phyloP scores from a whole-genome alignment of 768 basidiomycete genomes.

The Pleurotus giganteus region DNA sequence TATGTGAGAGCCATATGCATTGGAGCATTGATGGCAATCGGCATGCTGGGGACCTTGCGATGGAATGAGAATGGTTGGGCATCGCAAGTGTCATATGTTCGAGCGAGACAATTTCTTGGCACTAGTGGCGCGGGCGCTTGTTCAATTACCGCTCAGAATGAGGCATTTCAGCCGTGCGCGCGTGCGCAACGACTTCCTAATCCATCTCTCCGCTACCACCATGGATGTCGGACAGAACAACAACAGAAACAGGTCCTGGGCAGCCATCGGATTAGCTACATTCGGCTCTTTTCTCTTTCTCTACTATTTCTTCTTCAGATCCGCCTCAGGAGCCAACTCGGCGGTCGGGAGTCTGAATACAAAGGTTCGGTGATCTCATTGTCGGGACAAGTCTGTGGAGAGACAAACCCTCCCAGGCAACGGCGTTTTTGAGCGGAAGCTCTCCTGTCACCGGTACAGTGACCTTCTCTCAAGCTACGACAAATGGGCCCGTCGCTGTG shows the following conservation, averaged over 20 bases:
- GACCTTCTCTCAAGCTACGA: conserved; percentile 56
- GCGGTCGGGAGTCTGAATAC: not conserved
- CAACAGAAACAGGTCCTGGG: not conserved
- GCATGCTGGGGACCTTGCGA: too few species aligned
- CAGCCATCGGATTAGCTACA: not conserved
- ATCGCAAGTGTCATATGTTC: too few species aligned
- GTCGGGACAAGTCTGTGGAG: too few species aligned
- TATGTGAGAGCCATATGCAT: too few species aligned
- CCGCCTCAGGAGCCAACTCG: not conserved
- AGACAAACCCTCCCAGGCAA: not conserved
- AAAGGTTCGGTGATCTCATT: too few species aligned
- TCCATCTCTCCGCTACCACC: not conserved
- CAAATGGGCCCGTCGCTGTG: conserved; percentile 53
- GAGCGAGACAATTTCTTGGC: too few species aligned
- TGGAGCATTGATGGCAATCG: too few species aligned
- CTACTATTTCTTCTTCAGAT: conserved; percentile 1
- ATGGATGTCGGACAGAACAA: not conserved
- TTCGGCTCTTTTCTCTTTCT: not conserved
- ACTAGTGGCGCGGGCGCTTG: too few species aligned
- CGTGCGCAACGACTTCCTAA: not conserved
- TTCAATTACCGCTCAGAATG: not conserved
- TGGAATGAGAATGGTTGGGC: too few species aligned
- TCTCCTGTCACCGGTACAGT: conserved; percentile 63
- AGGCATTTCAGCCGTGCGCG: not conserved
- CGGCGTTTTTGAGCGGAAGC: conserved; percentile 35